Base-by-base conservation (phyloP, 257 asterid genomes). In the Nicotiana tomentosiformis region DNA sequence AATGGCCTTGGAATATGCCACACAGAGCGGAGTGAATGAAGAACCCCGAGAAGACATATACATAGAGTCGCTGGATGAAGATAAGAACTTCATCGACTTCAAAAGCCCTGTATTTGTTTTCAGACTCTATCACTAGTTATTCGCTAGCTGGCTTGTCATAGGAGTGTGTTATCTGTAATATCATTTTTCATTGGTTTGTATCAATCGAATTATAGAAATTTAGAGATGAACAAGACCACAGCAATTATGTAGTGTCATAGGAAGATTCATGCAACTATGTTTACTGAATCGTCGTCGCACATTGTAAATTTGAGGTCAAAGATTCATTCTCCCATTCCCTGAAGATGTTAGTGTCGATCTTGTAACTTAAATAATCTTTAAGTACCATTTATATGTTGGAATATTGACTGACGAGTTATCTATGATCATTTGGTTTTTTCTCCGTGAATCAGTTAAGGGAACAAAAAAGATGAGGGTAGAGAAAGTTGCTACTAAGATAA, bases 1-100 rank as follows among this genome's bases (percentile, higher is more conserved):
- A 89, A 93, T 94, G 98, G 97, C 94, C 32, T 29, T 94, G 90
- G 98, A 94, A 88, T 94, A 94, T 80, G 98, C 98, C 39, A 92
- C 97, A 39, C 98, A 93, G 85, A 89, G 90, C 11, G 98, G 98
- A 64, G 97, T 93, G 18, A 91, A 86, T 2, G 98, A 94, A 89
- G 93, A 93, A 86, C 98, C 98, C 55, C 89, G 90, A 57, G 98
- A 94, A 86, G 91, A 87, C 51, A 85, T 94, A 64, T 91, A 86
- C 86, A 85, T 93, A 80, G 89, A 87, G 60, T 86, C 94, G 35
- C 83, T 94, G 64, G 89, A 90, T 84, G 87, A 88, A 77, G 91
- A 88, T 74, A 60, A 83, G 53, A 87, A 85, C 53, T 94, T 83
- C 88, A 83, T 86, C 51, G 92, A 91, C 78, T 85, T 93, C 69